Percentiles rank a stretch among this genome's conserved stretches.
Conservation (phyloP, 2,329 filamentous ascomycete species). For the Hypoxylon sp. region DNA sequence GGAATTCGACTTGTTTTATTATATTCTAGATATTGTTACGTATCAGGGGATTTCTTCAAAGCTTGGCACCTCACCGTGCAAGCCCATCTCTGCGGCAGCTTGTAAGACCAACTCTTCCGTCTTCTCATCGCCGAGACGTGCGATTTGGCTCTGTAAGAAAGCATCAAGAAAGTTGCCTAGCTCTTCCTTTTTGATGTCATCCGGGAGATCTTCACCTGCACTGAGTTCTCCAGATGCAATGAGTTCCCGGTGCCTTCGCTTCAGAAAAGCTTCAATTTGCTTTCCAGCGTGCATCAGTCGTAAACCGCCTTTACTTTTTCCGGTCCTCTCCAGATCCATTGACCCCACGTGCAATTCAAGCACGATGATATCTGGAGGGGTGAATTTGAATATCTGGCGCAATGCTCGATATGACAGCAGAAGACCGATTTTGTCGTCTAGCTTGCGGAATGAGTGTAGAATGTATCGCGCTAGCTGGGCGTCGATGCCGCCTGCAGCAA, state of each 20-base stretch:
- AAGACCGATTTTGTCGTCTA: constrained; percentile 55
- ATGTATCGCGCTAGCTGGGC: constrained; percentile 59
- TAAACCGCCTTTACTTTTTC: constrained; percentile 50
- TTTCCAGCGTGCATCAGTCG: constrained; percentile 54
- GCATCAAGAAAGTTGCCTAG: constrained; percentile 55
- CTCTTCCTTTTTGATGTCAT: constrained; percentile 49
- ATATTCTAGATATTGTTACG: constrained; percentile 5
- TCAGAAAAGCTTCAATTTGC: constrained; percentile 53
- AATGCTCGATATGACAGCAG: constrained; percentile 57
- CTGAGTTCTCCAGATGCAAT: constrained; percentile 43
- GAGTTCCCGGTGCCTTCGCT: constrained; percentile 39
- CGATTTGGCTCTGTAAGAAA: constrained; percentile 45
- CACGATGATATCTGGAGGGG: constrained; percentile 55
- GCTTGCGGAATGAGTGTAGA: constrained; percentile 59
- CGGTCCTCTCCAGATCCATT: constrained; percentile 51
- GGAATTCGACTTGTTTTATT: not conserved
- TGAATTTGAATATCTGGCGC: constrained; percentile 54
- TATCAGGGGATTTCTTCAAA: not conserved
- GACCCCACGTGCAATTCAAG: constrained; percentile 58
- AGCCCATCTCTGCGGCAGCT: constrained; percentile 40
- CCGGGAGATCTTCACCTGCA: constrained; percentile 47
- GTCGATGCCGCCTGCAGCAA: constrained; percentile 55
- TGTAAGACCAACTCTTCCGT: constrained; percentile 14
- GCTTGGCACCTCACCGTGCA: constrained; percentile 17
- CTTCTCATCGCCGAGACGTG: constrained; percentile 2